These are phyloP conservation scores for Fusarium denticulatum DNA, from an alignment of 2,329 filamentous ascomycete genomes.

Conservation along the genomic window DNA sequence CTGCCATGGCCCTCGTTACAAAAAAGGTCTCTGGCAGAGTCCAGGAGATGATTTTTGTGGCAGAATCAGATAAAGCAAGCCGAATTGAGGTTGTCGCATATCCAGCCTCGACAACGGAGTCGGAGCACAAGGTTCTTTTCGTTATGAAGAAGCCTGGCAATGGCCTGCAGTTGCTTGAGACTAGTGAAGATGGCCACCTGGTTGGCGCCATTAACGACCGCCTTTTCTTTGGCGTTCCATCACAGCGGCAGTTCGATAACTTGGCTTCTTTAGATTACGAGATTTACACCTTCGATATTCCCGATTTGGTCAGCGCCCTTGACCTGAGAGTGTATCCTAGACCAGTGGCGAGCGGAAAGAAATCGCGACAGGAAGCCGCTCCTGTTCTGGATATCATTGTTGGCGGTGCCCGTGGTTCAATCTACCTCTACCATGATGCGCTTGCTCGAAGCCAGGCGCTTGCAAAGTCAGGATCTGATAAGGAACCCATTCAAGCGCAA, in stretches of 20 bases:
- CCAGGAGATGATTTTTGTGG: conserved; percentile 59
- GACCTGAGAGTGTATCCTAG: conserved; percentile 64
- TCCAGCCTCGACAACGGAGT: conserved; percentile 46
- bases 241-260: conserved; percentile 31
- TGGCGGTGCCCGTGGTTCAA: conserved; percentile 79
- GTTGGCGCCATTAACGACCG: conserved; percentile 53
- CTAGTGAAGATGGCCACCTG: conserved; percentile 66
- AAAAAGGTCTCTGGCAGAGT: conserved; percentile 48
- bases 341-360: conserved; percentile 33
- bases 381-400: conserved; percentile 76
- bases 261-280: conserved; percentile 57
- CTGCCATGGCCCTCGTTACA: conserved; percentile 56
- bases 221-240: conserved; percentile 49
- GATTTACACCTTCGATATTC: conserved; percentile 66
- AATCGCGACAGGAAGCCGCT: conserved; percentile 42
- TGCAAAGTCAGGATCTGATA: conserved; percentile 51
- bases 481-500: conserved; percentile 65
- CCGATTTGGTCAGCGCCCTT: conserved; percentile 73
- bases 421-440: conserved; percentile 84
- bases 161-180: conserved; percentile 56
- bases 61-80: conserved; percentile 53
- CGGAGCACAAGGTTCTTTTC: conserved; percentile 50
- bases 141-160: conserved; percentile 49
- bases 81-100: conserved; percentile 58
- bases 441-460: conserved; percentile 65